Evolutionary conservation across 768 basidiomycete genomes (phyloP).

Genomic region (Tephrocybe rancida): DNA sequence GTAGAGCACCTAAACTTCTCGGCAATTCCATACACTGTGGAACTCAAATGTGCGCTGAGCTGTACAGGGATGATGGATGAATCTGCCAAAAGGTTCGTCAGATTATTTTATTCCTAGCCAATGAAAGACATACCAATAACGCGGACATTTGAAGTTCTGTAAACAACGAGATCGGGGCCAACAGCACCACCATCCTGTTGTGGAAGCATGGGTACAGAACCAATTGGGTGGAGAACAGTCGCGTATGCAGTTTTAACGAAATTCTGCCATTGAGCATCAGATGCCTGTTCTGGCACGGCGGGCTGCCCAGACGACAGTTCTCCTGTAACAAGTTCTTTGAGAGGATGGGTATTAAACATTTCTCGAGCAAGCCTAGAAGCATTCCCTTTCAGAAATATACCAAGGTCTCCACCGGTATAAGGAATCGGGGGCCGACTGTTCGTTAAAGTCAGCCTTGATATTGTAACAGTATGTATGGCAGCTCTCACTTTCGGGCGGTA

Average conservation of each 20-base stretch:
- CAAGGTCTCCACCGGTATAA: constrained; percentile 1
- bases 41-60: constrained; percentile 15
- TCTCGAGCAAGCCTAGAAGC: constrained; percentile 7
- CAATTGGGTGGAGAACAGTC: constrained; percentile 12
- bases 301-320: constrained; percentile 8
- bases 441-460: not conserved
- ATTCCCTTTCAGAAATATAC: constrained; percentile 14
- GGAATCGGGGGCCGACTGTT: constrained; percentile 14
- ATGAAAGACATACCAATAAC: constrained; percentile 13
- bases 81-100: constrained; percentile 3
- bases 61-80: constrained; percentile 17
- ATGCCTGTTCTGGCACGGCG: constrained; percentile 7
- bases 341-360: constrained; percentile 11
- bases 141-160: constrained; percentile 15
- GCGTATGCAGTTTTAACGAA: constrained; percentile 2
- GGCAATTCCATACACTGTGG: constrained; percentile 16
- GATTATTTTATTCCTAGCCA: not conserved
- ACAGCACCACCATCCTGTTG: constrained; percentile 13
- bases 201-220: constrained; percentile 17
- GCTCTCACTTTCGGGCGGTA: constrained; percentile 13
- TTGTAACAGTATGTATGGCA: not conserved
- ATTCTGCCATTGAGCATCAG: constrained; percentile 8
- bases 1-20: constrained; percentile 10
- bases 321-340: not conserved
- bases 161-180: constrained; percentile 16